These are phyloP conservation scores for Ceratocystis albifundus DNA, from an alignment of 2,329 filamentous ascomycete genomes.

Conservation along the genomic window DNA sequence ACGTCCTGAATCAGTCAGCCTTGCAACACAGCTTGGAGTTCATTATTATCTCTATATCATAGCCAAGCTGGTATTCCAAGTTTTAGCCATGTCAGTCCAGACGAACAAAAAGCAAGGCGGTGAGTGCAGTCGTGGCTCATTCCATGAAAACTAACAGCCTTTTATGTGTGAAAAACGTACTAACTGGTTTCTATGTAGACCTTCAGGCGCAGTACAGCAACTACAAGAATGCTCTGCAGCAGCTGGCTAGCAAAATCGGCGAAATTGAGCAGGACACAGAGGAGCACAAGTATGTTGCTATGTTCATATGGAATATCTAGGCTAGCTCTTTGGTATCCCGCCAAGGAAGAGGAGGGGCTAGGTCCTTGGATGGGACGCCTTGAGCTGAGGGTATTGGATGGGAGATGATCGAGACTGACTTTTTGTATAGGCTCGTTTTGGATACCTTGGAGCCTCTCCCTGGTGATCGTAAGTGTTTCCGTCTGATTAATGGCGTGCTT, in stretches of 20 bases:
- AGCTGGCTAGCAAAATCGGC: conserved; percentile 90
- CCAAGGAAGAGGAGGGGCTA: background rate
- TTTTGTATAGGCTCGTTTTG: conserved; percentile 62
- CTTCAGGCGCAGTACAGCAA: conserved; percentile 69
- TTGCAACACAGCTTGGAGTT: background rate
- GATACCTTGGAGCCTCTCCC: conserved; percentile 79
- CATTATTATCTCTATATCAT: background rate
- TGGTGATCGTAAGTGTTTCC: conserved; percentile 87
- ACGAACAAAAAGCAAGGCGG: conserved; percentile 64
- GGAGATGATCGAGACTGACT: conserved; percentile 2
- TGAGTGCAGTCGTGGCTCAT: conserved; percentile 29
- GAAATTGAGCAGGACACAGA: conserved; percentile 96
- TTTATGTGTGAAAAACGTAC: conserved; percentile 4
- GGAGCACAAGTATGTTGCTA: conserved; percentile 79
- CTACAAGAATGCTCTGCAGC: conserved; percentile 70
- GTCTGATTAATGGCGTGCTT: conserved; percentile 93
- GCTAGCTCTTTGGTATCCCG: background rate
- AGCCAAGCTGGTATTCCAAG: background rate
- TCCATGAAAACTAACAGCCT: background rate
- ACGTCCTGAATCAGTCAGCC: background rate
- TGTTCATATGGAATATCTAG: background rate
- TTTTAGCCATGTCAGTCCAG: conserved; percentile 38
- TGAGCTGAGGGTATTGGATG: too few species aligned
- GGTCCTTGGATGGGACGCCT: conserved; percentile 5
- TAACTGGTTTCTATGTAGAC: conserved; percentile 39